Evolutionary conservation across 768 basidiomycete species (phyloP).

Genomic region (Myochromella boudieri): DNA sequence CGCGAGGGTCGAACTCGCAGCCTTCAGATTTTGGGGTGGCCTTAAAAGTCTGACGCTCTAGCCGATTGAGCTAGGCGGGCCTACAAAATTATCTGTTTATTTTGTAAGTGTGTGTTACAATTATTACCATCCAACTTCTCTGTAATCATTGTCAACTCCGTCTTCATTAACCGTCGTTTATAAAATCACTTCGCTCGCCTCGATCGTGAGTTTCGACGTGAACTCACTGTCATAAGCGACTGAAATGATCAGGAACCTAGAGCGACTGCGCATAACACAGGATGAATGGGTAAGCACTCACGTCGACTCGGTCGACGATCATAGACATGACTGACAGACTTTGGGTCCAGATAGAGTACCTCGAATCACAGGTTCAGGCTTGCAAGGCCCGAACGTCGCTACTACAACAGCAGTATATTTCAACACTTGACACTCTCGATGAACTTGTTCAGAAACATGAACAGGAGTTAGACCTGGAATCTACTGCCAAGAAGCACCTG

Average conservation of each 20-base stretch:
- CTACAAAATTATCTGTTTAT: too few species aligned
- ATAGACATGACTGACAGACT: background rate
- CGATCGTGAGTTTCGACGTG: conserved; percentile 1
- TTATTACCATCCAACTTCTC: too few species aligned
- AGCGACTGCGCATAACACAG: background rate
- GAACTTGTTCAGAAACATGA: conserved; percentile 2
- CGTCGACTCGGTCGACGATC: too few species aligned
- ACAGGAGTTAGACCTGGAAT: conserved; percentile 13
- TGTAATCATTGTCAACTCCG: too few species aligned
- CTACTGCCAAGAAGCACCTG: background rate
- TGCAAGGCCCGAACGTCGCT: conserved; percentile 18
- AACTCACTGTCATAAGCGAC: background rate
- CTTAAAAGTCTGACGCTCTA: conserved; percentile 63
- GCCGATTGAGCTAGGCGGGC: conserved; percentile 67
- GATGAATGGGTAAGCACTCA: background rate
- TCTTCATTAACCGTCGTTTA: background rate
- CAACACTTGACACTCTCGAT: conserved; percentile 18
- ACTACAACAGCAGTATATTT: conserved; percentile 17
- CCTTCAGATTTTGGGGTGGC: conserved; percentile 83
- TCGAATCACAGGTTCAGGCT: conserved; percentile 22
- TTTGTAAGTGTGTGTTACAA: too few species aligned
- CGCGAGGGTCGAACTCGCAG: conserved; percentile 86
- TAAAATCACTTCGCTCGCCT: background rate
- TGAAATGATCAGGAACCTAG: background rate
- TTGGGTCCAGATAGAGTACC: conserved; percentile 14